Conservation (phyloP, 2,329 filamentous ascomycete species). For the Penicillium sp. region DNA sequence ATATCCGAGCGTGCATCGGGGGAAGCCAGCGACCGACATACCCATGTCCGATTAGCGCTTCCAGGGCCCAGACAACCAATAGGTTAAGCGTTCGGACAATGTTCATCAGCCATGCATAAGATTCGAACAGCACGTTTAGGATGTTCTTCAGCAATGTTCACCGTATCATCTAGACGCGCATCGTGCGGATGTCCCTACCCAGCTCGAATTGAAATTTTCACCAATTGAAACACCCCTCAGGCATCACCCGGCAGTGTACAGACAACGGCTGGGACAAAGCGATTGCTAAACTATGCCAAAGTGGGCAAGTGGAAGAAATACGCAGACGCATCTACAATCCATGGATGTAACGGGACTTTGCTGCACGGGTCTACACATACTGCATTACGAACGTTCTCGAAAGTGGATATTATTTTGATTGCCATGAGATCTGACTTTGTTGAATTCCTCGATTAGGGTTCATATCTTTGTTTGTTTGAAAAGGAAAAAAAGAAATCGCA, state of each 20-base stretch:
- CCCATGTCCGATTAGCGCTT: constrained; percentile 3
- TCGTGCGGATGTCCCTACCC: constrained; percentile 7
- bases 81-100: constrained; percentile 5
- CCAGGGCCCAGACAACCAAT: neutral
- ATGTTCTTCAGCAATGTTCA: constrained; percentile 1
- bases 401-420: neutral
- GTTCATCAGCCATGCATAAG: neutral
- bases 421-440: neutral
- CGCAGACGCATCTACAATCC: constrained; percentile 9
- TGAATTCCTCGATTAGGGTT: neutral
- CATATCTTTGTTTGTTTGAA: too few species aligned
- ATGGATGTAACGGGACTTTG: neutral
- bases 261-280: constrained; percentile 6
- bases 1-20: constrained; percentile 3
- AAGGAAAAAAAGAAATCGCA: neutral
- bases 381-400: constrained; percentile 12
- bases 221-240: neutral
- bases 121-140: constrained; percentile 1
- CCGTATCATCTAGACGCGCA: constrained; percentile 3
- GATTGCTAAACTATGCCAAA: constrained; percentile 1
- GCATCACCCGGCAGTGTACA: constrained; percentile 2
- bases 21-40: neutral
- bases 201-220: constrained; percentile 6
- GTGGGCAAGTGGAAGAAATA: constrained; percentile 6
- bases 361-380: constrained; percentile 11